Evolutionary conservation across 169 alveolate genomes (phyloP), one percentile per base, ranked within the genome.

Genomic region (Plasmodium vinckei): DNA sequence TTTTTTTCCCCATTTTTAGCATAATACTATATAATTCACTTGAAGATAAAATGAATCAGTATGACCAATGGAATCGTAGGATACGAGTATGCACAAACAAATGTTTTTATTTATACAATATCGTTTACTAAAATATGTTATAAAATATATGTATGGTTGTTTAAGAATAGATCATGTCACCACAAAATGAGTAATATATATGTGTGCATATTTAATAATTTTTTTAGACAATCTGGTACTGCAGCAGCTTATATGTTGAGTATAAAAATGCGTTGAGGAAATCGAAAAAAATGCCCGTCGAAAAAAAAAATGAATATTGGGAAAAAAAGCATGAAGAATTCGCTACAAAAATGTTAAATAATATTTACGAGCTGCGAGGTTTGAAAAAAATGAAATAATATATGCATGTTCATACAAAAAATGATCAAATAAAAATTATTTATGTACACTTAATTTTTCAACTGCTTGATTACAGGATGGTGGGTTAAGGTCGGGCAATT

Each of bases 401-500:
- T 9, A 27, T 27, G 1, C 5, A 27, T 51, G n/a, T 0, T 12
- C 6, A 12, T 51, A 15, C 5, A 51, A 12, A 51, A 15, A 51
- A 39, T 15, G 12, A n/a, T 4, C 12, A 7, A 46, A 69, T 27
- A 44, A 12, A 9, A 15, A 39, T 56, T 9, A 27, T 1, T 27
- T 27, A 27, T 27, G 39, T 27, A 27, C 5, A 27, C 39, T 4
- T 1, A 27, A 27, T n/a, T n/a, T 27, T 27, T 27, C 39, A 27
- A 27, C 39, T 0, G 9, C 46, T 23, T 51, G 3, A 49, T 10
- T 13, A 54, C 51, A 93, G 97, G 98, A 10, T 96, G 98, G 97
- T 97, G 98, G 98, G 97, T 96, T 33, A 97, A 96, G 75, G 97
- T 97, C 9, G 98, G 98, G 21, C 98, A 97, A 87, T 95, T 97